Evolutionary conservation across 192 early-diverging fungal species (phyloP).

Genomic region (Powellomyces hirtus): DNA sequence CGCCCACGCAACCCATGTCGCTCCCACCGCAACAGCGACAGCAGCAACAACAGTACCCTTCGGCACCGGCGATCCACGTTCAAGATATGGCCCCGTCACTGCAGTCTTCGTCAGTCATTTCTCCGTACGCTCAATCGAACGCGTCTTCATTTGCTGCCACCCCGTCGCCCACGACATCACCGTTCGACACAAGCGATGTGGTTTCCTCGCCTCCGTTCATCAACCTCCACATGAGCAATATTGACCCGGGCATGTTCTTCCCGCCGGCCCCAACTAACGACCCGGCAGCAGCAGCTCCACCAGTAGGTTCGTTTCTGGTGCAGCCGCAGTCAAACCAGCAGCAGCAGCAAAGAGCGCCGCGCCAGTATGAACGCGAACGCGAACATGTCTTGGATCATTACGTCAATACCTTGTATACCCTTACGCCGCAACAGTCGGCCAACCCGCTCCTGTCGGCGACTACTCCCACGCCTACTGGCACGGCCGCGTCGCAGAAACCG

Average conservation of each 20-base stretch:
- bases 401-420: background rate
- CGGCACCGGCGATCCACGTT: background rate
- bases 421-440: slow-evolving; percentile 3
- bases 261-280: background rate
- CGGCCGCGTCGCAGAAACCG: background rate
- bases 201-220: background rate
- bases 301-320: background rate
- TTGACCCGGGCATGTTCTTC: background rate
- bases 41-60: background rate
- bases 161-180: background rate
- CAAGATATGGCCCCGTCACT: background rate
- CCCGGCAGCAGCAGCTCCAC: background rate
- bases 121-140: background rate
- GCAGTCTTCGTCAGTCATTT: background rate
- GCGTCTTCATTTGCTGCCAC: background rate
- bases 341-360: background rate
- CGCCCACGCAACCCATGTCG: no score
- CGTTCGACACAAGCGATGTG: background rate
- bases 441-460: background rate
- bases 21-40: no score
- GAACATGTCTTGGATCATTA: background rate
- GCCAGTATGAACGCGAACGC: background rate
- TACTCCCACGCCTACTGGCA: background rate
- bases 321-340: background rate
- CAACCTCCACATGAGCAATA: background rate